Base-by-base conservation (phyloP, 2,329 filamentous ascomycete species). In the Madurella fahalii region DNA sequence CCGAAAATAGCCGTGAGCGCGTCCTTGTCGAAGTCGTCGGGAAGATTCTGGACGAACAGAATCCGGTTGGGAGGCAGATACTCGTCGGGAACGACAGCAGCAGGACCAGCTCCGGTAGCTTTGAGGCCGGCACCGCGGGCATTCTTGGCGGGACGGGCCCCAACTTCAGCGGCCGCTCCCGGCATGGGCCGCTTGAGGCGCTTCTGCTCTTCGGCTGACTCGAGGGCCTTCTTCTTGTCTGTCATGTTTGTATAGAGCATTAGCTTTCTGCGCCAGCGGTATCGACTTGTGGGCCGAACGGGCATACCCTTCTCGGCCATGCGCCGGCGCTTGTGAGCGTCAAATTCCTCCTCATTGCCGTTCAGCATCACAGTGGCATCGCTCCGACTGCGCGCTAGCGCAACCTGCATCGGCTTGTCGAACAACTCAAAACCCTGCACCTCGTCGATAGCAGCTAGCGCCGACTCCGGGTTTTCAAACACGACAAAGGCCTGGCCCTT, bases 11-110 rank as follows among this genome's bases (percentile, higher is more conserved):
- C 79, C 0, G 85, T 87, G 52, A 99, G 81, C 20, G 80, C 82
- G 60, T 95, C 91, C 65, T 89, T 84, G 69, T 89, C 88, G 72
- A 89, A 90, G 61, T 90, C 88, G 60, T 93, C 89, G 9, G 94
- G 92, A 37, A 99, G 74, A 65, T 97, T 93, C 75, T 95, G 90
- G 58, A 97, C 77, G 74, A 97, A 95, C 37, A 99, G 81, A 62
- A 91, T 95, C 77, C 96, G 96, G 82, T 97, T 97, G 37, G 94
- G 93, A 4, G 93, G 93, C 4, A 97, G 82, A 71, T 96, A 97
- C 74, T 99, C 94, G 80, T 97, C 94, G n/a, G 92, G 91, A 16
- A 97, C 86, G 52, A 91, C 86, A 11, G 87, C 80, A 3, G 86
- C 78, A 1, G 84, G 79, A 13, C 83, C 78, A 5, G 84, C 80